Evolutionary conservation across 805 yeast genomes (phyloP), one percentile per base, ranked within the genome.

Genomic region (Wickerhamomyces bovis): DNA sequence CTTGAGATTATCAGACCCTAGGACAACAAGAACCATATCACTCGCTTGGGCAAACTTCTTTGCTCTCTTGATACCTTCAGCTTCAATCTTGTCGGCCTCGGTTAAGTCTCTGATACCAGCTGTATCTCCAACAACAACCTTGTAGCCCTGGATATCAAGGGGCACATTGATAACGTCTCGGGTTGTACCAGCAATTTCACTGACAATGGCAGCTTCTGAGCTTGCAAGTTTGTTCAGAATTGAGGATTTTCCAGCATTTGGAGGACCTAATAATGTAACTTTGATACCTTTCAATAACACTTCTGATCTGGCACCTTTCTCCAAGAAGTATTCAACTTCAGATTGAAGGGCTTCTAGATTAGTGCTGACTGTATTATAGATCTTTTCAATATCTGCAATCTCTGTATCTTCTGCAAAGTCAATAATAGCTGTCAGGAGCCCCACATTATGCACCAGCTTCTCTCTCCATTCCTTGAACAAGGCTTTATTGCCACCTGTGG

Each of bases 321-420:
- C 47, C 20, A 72, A 47, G 49, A 74, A 76, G 2, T 42, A 40
- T 0, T 57, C 47, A 13, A 89, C 70, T 28, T 83, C 81, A 0
- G 4, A 6, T 16, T 72, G 63, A 12, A 90, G 56, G 1, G 18
- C 16, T 1, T 49, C 47, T 4, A 86, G 69, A 47, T 72, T 71
- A 0, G 21, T 31, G 8, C 68, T 70, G 1, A 86, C 89, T 0
- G 65, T 63, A 6, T 63, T 66, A 47, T 87, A 73, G 15, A 87
- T 68, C 13, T 66, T 62, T 13, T 74, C 74, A 0, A 78, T 73
- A 55, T 83, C 85, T 13, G 82, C 89, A 26, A 87, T 71, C 51
- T 87, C 95, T 48, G 88, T 88, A 57, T 94, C 99, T 47, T 94
- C 98, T 9, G 96, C 92, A 65, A 94, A 94, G 65, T 94, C 99